Conservation (phyloP, 768 basidiomycete species). For the Rossbeevera mucosa region DNA sequence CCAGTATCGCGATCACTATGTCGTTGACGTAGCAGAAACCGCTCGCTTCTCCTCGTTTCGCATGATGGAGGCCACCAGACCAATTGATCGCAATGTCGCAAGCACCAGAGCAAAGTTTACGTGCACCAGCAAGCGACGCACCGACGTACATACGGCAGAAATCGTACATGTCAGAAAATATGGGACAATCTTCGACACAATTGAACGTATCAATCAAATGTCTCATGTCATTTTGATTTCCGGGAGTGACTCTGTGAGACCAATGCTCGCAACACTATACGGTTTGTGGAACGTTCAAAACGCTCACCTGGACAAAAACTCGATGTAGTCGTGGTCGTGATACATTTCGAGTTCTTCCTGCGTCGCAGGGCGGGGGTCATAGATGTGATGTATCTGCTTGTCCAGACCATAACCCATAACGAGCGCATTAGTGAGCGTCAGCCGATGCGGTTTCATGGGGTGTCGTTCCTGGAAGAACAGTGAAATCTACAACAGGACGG, state of each 20-base stretch:
- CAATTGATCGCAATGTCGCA: constrained; percentile 99
- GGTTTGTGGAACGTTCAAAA: background rate
- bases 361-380: constrained; percentile 84
- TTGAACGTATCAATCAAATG: constrained; percentile 83
- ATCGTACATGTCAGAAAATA: constrained; percentile 91
- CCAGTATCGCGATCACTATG: constrained; percentile 90
- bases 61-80: constrained; percentile 98
- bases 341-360: constrained; percentile 85
- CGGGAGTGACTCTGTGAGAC: constrained; percentile 73
- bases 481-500: no score
- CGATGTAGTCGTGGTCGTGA: constrained; percentile 93
- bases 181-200: constrained; percentile 95
- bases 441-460: constrained; percentile 96
- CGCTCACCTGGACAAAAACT: constrained; percentile 84
- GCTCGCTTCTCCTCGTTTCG: constrained; percentile 95
- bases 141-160: constrained; percentile 95
- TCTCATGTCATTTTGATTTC: constrained; percentile 63
- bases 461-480: constrained; percentile 89
- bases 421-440: constrained; percentile 94
- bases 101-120: constrained; percentile 76
- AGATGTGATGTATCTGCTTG: constrained; percentile 90
- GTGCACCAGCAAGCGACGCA: constrained; percentile 83
- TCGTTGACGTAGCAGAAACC: constrained; percentile 99
- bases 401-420: constrained; percentile 96
- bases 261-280: background rate